These are phyloP conservation scores for Ophiostoma pallidulum DNA, from an alignment of 2,329 filamentous ascomycete genomes.

Conservation along the genomic window DNA sequence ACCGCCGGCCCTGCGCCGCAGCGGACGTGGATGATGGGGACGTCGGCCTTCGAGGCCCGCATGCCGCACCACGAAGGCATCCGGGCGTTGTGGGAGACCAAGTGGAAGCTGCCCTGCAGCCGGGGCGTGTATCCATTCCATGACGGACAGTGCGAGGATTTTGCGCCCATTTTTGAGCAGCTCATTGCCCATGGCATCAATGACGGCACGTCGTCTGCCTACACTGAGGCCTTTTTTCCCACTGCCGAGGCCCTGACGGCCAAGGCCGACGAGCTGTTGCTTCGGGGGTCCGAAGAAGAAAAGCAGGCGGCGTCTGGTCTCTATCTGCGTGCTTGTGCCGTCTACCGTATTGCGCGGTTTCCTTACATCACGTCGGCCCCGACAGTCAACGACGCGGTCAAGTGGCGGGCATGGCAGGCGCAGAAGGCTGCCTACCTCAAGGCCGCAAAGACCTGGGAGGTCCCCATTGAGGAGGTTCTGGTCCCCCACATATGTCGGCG, in stretches of 20 bases:
- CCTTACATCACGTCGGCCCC: constrained; percentile 43
- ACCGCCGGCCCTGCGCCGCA: not conserved
- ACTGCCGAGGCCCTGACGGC: constrained; percentile 47
- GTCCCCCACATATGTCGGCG: constrained; percentile 47
- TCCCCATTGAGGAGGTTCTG: constrained; percentile 50
- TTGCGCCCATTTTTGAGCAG: constrained; percentile 57
- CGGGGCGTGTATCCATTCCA: constrained; percentile 67
- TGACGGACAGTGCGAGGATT: constrained; percentile 59
- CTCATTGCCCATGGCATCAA: constrained; percentile 53
- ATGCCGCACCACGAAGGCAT: constrained; percentile 53
- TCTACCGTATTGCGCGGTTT: constrained; percentile 67
- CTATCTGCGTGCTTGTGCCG: constrained; percentile 60
- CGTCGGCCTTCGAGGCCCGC: constrained; percentile 30
- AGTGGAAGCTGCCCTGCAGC: constrained; percentile 59
- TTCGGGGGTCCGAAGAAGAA: no score
- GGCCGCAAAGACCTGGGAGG: constrained; percentile 42
- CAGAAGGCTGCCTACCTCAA: constrained; percentile 57
- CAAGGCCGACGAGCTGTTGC: constrained; percentile 34
- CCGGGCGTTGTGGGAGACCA: constrained; percentile 61
- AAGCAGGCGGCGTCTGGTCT: constrained; percentile 46
- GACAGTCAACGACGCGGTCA: constrained; percentile 30
- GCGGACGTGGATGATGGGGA: constrained; percentile 35
- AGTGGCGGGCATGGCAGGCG: constrained; percentile 54
- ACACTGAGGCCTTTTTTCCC: constrained; percentile 55
- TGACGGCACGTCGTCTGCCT: constrained; percentile 55